Evolutionary conservation across 2,329 filamentous ascomycete species (phyloP).

Genomic region (Colletotrichum somersetense): DNA sequence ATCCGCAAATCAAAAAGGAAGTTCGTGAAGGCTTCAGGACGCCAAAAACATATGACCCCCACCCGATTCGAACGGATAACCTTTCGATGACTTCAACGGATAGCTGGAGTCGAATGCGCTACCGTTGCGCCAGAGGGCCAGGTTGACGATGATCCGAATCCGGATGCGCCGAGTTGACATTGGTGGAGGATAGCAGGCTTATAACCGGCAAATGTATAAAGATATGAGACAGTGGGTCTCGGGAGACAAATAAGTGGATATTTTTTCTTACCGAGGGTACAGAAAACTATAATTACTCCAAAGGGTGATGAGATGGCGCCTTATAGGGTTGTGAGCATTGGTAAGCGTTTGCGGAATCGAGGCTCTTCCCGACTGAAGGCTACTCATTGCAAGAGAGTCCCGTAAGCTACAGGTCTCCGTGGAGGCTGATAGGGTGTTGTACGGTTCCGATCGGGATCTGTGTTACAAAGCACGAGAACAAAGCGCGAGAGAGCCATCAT

Average conservation of each 20-base stretch:
- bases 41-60: constrained; percentile 28
- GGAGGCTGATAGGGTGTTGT: neutral
- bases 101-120: constrained; percentile 40
- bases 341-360: neutral
- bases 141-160: neutral
- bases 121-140: constrained; percentile 38
- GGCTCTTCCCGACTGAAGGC: neutral
- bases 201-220: too few relatives aligned
- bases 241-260: too few relatives aligned
- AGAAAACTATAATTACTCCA: neutral
- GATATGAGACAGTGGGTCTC: constrained; percentile 13
- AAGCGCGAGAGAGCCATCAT: neutral
- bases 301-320: neutral
- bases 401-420: neutral
- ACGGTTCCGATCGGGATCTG: too few relatives aligned
- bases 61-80: constrained; percentile 42
- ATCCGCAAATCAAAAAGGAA: neutral
- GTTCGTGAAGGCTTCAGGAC: neutral
- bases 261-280: too few relatives aligned
- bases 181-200: accelerated
- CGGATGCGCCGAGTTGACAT: neutral
- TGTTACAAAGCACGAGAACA: neutral
- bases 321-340: neutral
- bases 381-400: too few relatives aligned
- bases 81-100: constrained; percentile 25